These are phyloP conservation scores for Xylaria digitata DNA, from an alignment of 2,329 filamentous ascomycete species.

Conservation along the genomic window DNA sequence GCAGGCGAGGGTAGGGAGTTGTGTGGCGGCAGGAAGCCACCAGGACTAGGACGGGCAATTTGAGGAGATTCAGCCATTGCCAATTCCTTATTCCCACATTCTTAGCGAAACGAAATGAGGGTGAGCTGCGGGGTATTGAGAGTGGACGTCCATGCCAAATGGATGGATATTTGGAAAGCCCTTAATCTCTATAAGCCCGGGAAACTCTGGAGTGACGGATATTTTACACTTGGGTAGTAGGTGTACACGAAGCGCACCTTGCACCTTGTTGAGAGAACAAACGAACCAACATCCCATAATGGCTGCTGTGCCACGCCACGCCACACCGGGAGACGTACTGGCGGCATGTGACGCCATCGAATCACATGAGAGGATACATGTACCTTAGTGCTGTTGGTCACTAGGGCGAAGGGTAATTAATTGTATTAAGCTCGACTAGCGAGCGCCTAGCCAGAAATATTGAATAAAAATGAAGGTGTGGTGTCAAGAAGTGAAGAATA, in stretches of 20 bases:
- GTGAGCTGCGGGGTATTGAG: background rate
- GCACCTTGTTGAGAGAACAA: background rate
- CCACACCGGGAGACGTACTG: background rate
- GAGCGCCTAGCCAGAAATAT: no score
- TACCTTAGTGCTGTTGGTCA: no score
- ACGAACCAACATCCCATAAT: background rate
- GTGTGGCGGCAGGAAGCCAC: slow-evolving; percentile 62
- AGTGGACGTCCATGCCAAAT: background rate
- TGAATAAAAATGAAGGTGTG: no score
- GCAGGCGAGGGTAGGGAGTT: slow-evolving; percentile 64
- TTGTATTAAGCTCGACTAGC: no score
- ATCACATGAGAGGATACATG: background rate
- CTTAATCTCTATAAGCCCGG: background rate
- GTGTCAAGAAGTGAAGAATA: no score
- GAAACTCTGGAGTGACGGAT: no score
- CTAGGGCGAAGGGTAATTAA: no score
- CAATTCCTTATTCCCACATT: background rate
- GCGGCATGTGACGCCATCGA: slow-evolving; percentile 15
- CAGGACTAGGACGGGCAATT: slow-evolving; percentile 43
- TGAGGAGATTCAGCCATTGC: slow-evolving; percentile 43
- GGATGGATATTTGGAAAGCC: background rate
- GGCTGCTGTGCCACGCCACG: no score
- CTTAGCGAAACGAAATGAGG: background rate
- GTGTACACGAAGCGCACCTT: background rate
- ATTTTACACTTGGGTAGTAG: no score